Evolutionary conservation across 192 early-diverging fungal species (phyloP), one percentile per base, ranked within the genome.

Genomic region (Fimicolochytrium jonesii): DNA sequence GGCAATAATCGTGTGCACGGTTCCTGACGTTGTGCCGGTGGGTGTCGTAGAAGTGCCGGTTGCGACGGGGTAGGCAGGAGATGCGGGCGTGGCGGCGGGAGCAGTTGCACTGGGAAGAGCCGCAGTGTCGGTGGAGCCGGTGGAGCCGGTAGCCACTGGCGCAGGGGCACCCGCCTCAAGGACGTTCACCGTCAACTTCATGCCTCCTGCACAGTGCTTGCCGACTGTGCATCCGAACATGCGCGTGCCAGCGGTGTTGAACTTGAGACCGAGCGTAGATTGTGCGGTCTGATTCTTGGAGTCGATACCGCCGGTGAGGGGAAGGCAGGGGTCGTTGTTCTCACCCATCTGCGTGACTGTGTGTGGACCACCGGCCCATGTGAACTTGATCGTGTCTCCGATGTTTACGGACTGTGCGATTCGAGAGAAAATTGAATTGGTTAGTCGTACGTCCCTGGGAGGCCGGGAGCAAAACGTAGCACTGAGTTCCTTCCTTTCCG

Each of bases 341-440:
- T 42, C 17, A 18, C 62, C 62, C 51, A 53, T 54, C 39, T 55
- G 62, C 0, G 62, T 64, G 23, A 64, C 62, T 11, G 62, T 55
- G 62, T 64, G 62, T 32, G 62, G 62, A n/a, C 62, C 62, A 6
- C 62, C 62, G 1, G 17, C 51, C 62, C 62, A 64, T 29, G 50
- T 64, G 62, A 64, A 64, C 11, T 26, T 6, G 51, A 64, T 52
- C 26, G 23, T 3, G 51, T 64, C 62, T 17, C 51, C 51, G 15
- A 44, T 28, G 29, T 50, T 42, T 11, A 64, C 44, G 7, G 53
- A 31, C 46, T 50, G 33, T 18, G 29, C 48, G 2, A 34, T 30
- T 7, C 46, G 43, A 20, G 28, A 41, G n/a, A 42, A 26, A 13
- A 34, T 6, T 6, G 22, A 13, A 34, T 48, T 20, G 47, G 9